Percentiles rank a stretch among this genome's conserved stretches.
phyloP scores from a whole-genome alignment of 2,329 filamentous ascomycete species.

The Fusarium decemcellulare region DNA sequence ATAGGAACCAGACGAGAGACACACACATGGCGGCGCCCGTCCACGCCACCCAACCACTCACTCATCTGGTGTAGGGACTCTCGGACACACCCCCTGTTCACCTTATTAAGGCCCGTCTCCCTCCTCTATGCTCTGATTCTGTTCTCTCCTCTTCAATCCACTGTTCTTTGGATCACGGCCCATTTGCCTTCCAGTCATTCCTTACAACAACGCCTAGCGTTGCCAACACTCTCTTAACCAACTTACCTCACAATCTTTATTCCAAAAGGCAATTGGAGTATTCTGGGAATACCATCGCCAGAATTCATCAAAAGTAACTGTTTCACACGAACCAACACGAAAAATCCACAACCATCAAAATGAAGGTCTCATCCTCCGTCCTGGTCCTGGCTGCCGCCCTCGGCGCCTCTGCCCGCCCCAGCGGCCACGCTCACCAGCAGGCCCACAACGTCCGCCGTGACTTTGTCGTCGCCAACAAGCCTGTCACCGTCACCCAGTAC shows the following conservation, averaged over 20 bases:
- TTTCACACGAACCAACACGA: constrained; percentile 12
- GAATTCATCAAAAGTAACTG: constrained; percentile 17
- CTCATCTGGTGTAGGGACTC: constrained; percentile 16
- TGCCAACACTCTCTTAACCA: constrained; percentile 45
- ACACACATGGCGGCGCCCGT: constrained; percentile 33
- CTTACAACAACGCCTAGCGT: constrained; percentile 42
- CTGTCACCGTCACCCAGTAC: constrained; percentile 45
- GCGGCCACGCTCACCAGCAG: constrained; percentile 54
- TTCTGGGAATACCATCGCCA: constrained; percentile 41
- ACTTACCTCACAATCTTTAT: constrained; percentile 41
- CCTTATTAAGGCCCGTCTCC: constrained; percentile 48
- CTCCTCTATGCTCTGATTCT: constrained; percentile 34
- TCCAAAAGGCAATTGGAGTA: constrained; percentile 41
- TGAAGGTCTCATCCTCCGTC: constrained; percentile 59
- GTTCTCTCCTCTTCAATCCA: constrained; percentile 27
- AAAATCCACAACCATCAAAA: constrained; percentile 44
- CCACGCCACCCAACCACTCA: constrained; percentile 29
- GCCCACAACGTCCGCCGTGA: constrained; percentile 51
- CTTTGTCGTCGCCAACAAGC: constrained; percentile 54
- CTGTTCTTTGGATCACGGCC: constrained; percentile 38
- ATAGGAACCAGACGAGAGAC: constrained; percentile 26
- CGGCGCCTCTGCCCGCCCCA: constrained; percentile 59
- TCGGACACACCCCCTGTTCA: constrained; percentile 44
- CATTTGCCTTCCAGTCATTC: constrained; percentile 46
- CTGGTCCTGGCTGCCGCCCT: constrained; percentile 57